Conservation (phyloP, 305 asterid genomes). For the Coffea humblotiana region DNA sequence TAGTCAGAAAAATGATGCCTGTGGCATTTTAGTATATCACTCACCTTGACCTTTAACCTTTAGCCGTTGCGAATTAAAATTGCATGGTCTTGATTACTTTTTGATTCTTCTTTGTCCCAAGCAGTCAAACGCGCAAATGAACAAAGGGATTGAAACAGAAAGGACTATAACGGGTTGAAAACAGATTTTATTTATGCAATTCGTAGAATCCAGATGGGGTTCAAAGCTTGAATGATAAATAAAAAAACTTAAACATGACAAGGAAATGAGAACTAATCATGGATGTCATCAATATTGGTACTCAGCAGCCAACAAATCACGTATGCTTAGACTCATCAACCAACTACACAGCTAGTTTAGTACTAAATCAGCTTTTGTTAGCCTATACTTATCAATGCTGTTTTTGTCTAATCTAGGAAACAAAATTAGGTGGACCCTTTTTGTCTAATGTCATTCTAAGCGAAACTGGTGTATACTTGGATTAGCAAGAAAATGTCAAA, state of each 20-base stretch:
- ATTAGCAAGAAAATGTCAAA: background rate
- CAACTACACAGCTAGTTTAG: background rate
- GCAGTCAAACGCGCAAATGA: background rate
- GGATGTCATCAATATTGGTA: background rate
- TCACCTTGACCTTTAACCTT: background rate
- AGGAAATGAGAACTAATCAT: background rate
- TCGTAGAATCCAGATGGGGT: background rate
- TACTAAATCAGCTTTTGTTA: background rate
- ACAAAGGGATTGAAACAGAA: conserved; percentile 8
- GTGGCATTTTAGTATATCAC: background rate
- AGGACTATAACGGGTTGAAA: background rate
- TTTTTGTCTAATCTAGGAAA: background rate
- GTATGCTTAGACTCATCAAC: conserved; percentile 5
- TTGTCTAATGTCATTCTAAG: background rate
- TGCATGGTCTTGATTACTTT: background rate
- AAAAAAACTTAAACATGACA: background rate
- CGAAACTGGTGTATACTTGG: no score
- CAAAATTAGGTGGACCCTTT: conserved; percentile 14
- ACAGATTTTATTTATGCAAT: background rate
- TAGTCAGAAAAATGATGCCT: background rate
- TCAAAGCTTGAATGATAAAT: background rate
- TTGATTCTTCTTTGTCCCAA: conserved; percentile 14
- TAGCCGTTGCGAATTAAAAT: conserved; percentile 3
- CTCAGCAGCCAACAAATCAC: background rate
- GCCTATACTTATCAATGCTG: background rate